Conservation (phyloP, 495 filamentous ascomycete genomes). For the Cryomyces minteri region DNA sequence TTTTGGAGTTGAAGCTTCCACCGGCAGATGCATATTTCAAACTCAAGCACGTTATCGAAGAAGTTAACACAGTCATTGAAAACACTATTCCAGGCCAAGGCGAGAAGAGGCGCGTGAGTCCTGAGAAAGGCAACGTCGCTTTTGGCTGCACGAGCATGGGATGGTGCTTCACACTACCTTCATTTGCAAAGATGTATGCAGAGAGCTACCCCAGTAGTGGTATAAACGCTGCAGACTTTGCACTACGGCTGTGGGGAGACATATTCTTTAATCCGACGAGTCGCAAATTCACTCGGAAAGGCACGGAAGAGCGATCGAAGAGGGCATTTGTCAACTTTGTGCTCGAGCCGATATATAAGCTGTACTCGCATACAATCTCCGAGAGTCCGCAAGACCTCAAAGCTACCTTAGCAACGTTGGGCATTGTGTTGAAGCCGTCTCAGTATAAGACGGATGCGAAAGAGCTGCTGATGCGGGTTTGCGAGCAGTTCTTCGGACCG, state of each 20-base stretch:
- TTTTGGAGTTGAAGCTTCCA: slow-evolving; percentile 85
- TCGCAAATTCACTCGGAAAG: slow-evolving; percentile 79
- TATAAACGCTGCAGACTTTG: slow-evolving; percentile 62
- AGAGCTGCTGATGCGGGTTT: slow-evolving; percentile 72
- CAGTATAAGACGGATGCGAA: slow-evolving; percentile 83
- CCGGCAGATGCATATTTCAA: slow-evolving; percentile 97
- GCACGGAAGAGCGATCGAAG: slow-evolving; percentile 59
- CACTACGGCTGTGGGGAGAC: slow-evolving; percentile 78
- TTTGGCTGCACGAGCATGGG: slow-evolving; percentile 88
- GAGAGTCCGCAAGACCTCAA: slow-evolving; percentile 78
- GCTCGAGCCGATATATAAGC: slow-evolving; percentile 91
- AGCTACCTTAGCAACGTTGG: slow-evolving; percentile 57
- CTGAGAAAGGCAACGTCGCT: slow-evolving; percentile 91
- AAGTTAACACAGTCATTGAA: slow-evolving; percentile 92
- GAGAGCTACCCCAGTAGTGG: slow-evolving; percentile 48
- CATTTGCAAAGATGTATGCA: slow-evolving; percentile 91
- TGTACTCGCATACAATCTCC: slow-evolving; percentile 90
- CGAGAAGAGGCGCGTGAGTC: slow-evolving; percentile 64
- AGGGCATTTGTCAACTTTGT: slow-evolving; percentile 89
- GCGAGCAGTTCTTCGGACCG: slow-evolving; percentile 86
- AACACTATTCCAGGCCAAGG: slow-evolving; percentile 70
- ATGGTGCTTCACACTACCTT: slow-evolving; percentile 88
- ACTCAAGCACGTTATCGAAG: slow-evolving; percentile 90
- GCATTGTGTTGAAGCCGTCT: slow-evolving; percentile 74
- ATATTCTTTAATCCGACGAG: slow-evolving; percentile 87